These are phyloP conservation scores for Oryza australiensis DNA, from an alignment of 176 grass and related monocot genomes.

Conservation along the genomic window DNA sequence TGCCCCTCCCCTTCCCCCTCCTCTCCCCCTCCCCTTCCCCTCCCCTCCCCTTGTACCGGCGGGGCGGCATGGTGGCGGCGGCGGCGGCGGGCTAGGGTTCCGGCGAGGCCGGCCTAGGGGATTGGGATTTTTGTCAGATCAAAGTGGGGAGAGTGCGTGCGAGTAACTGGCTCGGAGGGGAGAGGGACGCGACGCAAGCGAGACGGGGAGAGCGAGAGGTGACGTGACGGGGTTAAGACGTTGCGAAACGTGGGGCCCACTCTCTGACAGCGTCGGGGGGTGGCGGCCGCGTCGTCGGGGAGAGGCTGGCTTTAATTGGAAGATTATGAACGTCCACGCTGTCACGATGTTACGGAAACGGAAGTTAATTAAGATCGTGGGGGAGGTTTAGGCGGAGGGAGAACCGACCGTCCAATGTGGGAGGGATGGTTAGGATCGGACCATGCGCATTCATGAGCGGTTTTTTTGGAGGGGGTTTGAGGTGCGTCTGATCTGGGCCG, in stretches of 20 bases:
- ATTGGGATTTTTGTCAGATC: constrained; percentile 40
- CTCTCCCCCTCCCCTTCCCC: not conserved
- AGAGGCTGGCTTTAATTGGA: not conserved
- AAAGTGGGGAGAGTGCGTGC: constrained; percentile 30
- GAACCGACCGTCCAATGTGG: not conserved
- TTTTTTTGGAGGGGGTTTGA: not conserved
- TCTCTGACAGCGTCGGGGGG: constrained; percentile 21
- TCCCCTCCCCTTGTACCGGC: constrained; percentile 24
- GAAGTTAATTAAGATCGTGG: not conserved
- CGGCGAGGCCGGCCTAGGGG: constrained; percentile 30
- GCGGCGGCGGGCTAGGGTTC: constrained; percentile 49
- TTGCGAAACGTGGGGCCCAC: not conserved
- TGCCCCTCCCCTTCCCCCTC: not conserved
- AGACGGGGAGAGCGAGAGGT: not conserved
- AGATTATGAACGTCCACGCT: constrained; percentile 1
- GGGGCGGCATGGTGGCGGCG: constrained; percentile 44
- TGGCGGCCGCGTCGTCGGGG: not conserved
- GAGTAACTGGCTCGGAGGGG: constrained; percentile 12
- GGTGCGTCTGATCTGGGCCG: constrained; percentile 36
- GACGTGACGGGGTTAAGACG: constrained; percentile 30
- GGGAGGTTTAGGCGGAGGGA: not conserved
- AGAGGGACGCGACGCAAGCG: not conserved
- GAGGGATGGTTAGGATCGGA: not conserved
- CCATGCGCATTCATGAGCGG: constrained; percentile 1
- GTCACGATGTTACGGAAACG: not conserved